A percentile compares a stretch with the other conserved stretches of the same genome.
Evolutionary conservation across 306 rosid genomes (phyloP).

Genomic region (Spatholobus suberectus): DNA sequence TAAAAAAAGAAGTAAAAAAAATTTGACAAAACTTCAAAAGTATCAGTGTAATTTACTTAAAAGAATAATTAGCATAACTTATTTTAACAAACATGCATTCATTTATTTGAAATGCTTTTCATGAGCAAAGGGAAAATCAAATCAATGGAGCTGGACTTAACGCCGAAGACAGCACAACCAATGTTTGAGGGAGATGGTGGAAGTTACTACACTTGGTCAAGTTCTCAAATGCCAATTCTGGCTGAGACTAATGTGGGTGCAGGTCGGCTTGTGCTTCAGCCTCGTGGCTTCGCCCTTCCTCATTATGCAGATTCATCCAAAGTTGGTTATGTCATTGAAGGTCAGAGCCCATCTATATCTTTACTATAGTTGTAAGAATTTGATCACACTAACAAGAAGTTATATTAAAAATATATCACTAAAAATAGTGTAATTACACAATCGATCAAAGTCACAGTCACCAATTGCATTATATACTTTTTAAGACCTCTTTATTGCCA

Average conservation of each 20-base stretch:
- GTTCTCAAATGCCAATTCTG: constrained; percentile 47
- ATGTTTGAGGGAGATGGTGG: constrained; percentile 68
- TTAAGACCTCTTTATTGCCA: too few relatives aligned
- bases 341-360: constrained; percentile 11
- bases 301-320: constrained; percentile 66
- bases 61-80: too few relatives aligned
- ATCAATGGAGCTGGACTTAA: constrained; percentile 48
- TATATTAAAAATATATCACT: too few relatives aligned
- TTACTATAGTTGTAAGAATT: too few relatives aligned
- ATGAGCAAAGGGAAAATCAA: neutral
- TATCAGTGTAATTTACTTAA: too few relatives aligned
- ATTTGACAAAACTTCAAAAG: too few relatives aligned
- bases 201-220: constrained; percentile 62
- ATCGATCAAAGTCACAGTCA: too few relatives aligned
- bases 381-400: too few relatives aligned
- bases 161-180: constrained; percentile 45
- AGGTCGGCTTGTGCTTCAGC: constrained; percentile 55
- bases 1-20: too few relatives aligned
- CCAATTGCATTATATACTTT: too few relatives aligned
- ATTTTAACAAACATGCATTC: too few relatives aligned
- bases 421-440: too few relatives aligned
- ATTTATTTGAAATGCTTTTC: neutral
- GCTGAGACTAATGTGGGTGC: constrained; percentile 54
- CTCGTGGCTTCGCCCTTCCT: constrained; percentile 76
- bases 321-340: constrained; percentile 60